These are phyloP conservation scores for Heliamphora pulchella DNA, from an alignment of 179 eudicot genomes.

Conservation along the genomic window DNA sequence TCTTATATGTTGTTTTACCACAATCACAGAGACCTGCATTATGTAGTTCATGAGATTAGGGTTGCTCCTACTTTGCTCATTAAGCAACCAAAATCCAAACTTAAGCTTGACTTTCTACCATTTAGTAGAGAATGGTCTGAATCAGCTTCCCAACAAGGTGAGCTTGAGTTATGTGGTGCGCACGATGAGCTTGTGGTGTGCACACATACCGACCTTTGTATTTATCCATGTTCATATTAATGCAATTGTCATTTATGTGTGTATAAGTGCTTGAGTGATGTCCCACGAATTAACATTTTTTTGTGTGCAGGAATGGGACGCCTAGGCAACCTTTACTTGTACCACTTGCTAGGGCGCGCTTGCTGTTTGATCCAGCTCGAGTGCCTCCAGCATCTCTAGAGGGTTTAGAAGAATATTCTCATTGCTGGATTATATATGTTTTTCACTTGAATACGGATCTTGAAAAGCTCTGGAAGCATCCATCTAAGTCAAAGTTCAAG, in stretches of 20 bases:
- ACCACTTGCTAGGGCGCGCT: constrained; percentile 89
- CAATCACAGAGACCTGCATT: not conserved
- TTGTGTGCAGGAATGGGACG: constrained; percentile 73
- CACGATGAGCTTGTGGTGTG: not conserved
- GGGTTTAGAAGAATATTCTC: constrained; percentile 87
- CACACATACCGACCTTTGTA: not conserved
- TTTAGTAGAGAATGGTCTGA: not conserved
- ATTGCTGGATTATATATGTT: constrained; percentile 89
- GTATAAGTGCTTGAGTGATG: not conserved
- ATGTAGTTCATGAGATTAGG: not conserved
- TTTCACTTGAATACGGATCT: constrained; percentile 91
- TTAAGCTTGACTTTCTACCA: not conserved
- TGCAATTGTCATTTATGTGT: not conserved
- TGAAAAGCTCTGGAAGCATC: constrained; percentile 84
- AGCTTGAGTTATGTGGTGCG: not conserved
- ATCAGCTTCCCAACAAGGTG: not conserved
- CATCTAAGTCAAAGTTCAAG: constrained; percentile 74
- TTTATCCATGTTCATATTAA: not conserved
- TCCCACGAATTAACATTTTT: not conserved
- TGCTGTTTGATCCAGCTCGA: constrained; percentile 58
- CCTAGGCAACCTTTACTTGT: constrained; percentile 97
- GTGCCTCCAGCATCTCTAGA: constrained; percentile 86
- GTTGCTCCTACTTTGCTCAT: not conserved
- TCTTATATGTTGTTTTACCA: not conserved
- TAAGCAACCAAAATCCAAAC: not conserved